phyloP scores from a whole-genome alignment of 805 yeast species.

The Nakazawaea holstii region DNA sequence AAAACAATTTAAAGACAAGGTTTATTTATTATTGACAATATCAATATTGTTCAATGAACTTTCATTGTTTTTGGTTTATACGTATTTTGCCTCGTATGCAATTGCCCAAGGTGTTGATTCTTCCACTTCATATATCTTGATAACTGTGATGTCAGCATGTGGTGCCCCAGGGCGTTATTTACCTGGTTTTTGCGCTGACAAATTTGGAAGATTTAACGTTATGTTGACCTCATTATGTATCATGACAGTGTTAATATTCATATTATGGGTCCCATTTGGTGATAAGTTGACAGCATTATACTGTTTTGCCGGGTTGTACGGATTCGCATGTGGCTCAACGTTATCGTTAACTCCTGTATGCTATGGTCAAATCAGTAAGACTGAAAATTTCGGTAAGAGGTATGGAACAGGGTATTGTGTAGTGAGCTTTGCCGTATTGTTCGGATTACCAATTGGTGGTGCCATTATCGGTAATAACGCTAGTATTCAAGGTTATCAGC shows the following conservation, averaged over 20 bases:
- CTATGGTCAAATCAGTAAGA: conserved; percentile 58
- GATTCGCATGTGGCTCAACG: conserved; percentile 57
- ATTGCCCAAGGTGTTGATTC: conserved; percentile 40
- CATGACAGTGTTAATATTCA: conserved; percentile 39
- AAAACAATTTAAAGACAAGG: conserved; percentile 33
- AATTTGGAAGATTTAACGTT: conserved; percentile 48
- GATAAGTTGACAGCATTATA: conserved; percentile 34
- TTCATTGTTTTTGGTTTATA: conserved; percentile 39
- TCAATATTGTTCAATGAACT: conserved; percentile 43
- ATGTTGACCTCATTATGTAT: conserved; percentile 32
- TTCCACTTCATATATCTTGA: conserved; percentile 37
- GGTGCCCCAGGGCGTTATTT: conserved; percentile 33
- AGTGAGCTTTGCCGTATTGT: conserved; percentile 36
- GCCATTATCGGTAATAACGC: conserved; percentile 10
- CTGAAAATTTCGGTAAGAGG: conserved; percentile 60
- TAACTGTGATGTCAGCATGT: conserved; percentile 40
- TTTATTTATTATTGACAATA: conserved; percentile 34
- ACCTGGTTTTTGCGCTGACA: conserved; percentile 28
- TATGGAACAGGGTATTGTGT: conserved; percentile 64
- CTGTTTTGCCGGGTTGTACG: conserved; percentile 48
- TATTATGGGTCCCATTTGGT: conserved; percentile 67
- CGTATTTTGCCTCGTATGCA: conserved; percentile 51
- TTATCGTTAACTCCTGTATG: conserved; percentile 66
- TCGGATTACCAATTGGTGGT: conserved; percentile 41
- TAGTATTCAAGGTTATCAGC: conserved; percentile 3